These are phyloP conservation scores for Malus asiatica DNA, from an alignment of 306 rosid species.

Conservation along the genomic window DNA sequence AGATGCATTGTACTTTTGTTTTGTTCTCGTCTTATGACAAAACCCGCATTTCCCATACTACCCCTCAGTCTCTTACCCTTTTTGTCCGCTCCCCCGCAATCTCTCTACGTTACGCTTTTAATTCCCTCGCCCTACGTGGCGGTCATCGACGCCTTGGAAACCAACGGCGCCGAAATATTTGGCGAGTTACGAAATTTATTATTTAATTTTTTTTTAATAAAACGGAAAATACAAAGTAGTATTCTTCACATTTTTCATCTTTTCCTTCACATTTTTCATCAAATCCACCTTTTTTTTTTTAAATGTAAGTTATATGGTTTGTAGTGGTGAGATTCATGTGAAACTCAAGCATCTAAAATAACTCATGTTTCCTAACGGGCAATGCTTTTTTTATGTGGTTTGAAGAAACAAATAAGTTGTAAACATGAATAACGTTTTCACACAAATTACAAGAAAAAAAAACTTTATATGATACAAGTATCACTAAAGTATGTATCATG, in stretches of 20 bases:
- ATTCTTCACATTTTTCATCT: not conserved
- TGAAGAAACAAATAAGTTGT: no score
- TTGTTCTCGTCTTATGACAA: slow-evolving; percentile 7
- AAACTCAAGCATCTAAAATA: not conserved
- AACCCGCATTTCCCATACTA: slow-evolving; percentile 6
- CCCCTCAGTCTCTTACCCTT: slow-evolving; percentile 3
- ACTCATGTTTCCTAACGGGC: not conserved
- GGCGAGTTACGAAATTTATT: not conserved
- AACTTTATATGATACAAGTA: no score
- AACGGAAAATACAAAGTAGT: not conserved
- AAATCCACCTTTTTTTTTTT: not conserved
- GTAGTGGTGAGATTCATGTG: not conserved
- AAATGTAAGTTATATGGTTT: not conserved
- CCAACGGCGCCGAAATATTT: not conserved
- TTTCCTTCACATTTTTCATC: not conserved
- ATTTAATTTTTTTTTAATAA: not conserved
- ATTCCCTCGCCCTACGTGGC: slow-evolving; percentile 10
- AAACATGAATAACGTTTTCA: no score
- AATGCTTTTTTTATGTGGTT: no score
- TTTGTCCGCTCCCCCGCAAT: not conserved
- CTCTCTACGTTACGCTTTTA: not conserved
- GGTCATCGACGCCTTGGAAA: not conserved
- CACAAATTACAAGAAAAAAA: no score
- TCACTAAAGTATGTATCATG: not conserved
- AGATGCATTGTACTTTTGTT: not conserved